Base-by-base conservation (phyloP, 2,329 filamentous ascomycete species). In the Calonectria henricotiae region DNA sequence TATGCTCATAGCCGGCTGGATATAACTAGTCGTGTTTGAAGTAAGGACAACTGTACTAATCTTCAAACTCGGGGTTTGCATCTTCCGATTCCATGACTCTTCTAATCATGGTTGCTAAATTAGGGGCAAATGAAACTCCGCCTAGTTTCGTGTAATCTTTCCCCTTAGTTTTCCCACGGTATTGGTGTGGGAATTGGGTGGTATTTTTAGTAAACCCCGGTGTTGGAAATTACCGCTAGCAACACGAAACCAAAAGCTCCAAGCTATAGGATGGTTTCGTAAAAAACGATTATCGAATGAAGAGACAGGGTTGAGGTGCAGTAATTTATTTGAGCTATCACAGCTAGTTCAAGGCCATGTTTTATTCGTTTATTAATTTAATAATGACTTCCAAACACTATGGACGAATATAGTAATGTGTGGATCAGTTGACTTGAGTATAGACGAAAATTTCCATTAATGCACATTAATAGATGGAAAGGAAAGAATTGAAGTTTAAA, bases 361-460 rank as follows among this genome's bases (percentile, higher is more conserved):
- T 1, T 43, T 41, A 41, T 2, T 17, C 17, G 17, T 17, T 17
- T 43, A 6, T n/a, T n/a, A 13, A 6, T 2, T 20, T 7, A 8
- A n/a, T 9, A n/a, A 20, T 20, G 12, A 20, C 7, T 46, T 12
- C 12, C 3, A 2, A 23, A 9, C 2, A 17, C 8, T 2, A 23
- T 3, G 12, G 8, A 17, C 9, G 20, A 49, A 49, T 5, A 13
- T 8, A 17, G 8, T 39, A 6, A 73, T 20, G 13, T 75, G 41
- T 71, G 74, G 62, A 55, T 73, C 69, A 69, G 74, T 72, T 49
- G 67, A 69, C 69, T 68, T 63, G 62, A 70, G 70, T 68, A 41
- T 74, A 54, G 23, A 67, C 58, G 65, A 63, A 69, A 77, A 75
- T 73, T 72, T 74, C 69, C 72, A 74, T 67, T 71, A 41, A 63